phyloP scores from a whole-genome alignment of 2,329 filamentous ascomycete genomes.

The Blastomyces emzantsi region DNA sequence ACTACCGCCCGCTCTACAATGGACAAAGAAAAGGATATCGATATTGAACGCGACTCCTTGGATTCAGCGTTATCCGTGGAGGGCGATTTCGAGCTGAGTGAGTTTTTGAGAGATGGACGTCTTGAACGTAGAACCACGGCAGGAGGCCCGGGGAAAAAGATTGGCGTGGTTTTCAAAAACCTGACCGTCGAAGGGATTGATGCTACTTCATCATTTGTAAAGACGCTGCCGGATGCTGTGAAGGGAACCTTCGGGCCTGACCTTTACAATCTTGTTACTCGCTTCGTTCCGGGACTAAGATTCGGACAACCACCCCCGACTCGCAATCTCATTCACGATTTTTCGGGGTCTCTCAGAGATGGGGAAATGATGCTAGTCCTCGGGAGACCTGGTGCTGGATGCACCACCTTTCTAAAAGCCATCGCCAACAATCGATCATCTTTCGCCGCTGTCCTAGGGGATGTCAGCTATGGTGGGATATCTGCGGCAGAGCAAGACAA shows the following conservation, averaged over 20 bases:
- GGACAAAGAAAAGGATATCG: slow-evolving; percentile 44
- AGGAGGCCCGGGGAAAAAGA: slow-evolving; percentile 58
- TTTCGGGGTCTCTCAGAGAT: slow-evolving; percentile 57
- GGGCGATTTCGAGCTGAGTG: slow-evolving; percentile 3
- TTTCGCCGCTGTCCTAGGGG: slow-evolving; percentile 58
- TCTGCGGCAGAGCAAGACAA: slow-evolving; percentile 58
- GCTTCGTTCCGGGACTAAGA: slow-evolving; percentile 45
- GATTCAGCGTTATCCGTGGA: background rate
- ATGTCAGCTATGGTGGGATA: slow-evolving; percentile 64
- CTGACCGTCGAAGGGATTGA: slow-evolving; percentile 65
- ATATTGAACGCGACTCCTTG: slow-evolving; percentile 32
- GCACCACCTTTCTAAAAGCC: slow-evolving; percentile 67
- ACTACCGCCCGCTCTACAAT: slow-evolving; percentile 25
- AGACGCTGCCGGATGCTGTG: slow-evolving; percentile 64
- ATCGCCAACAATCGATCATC: slow-evolving; percentile 60
- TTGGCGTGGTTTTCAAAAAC: slow-evolving; percentile 68
- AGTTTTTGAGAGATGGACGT: slow-evolving; percentile 12
- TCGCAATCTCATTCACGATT: slow-evolving; percentile 54
- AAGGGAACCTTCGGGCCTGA: slow-evolving; percentile 74
- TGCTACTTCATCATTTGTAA: slow-evolving; percentile 58
- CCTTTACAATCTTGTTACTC: slow-evolving; percentile 55
- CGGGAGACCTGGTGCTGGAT: slow-evolving; percentile 64
- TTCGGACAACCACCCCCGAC: slow-evolving; percentile 43
- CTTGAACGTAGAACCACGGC: slow-evolving; percentile 14
- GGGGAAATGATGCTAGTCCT: slow-evolving; percentile 50